These are phyloP conservation scores for Musa schizocarpa DNA, from an alignment of 176 grass and related monocot genomes.

Conservation along the genomic window DNA sequence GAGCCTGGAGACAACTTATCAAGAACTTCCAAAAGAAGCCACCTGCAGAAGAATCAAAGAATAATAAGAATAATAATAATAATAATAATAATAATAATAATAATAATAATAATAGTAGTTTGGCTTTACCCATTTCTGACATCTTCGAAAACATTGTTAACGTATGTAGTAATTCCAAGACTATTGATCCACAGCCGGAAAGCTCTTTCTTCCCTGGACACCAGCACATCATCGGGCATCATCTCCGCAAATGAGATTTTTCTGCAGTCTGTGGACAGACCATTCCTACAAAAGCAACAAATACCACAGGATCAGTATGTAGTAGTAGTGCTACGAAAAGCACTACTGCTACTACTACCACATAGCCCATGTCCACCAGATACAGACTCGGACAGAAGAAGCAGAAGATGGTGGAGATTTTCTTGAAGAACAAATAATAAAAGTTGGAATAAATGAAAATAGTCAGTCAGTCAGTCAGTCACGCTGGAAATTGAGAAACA, in stretches of 20 bases:
- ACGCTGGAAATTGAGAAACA: no score
- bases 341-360: no score
- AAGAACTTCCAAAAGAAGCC: constrained; percentile 96
- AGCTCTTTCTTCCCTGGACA: constrained; percentile 93
- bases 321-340: no score
- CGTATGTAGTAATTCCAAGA: constrained; percentile 75
- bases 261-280: constrained; percentile 66
- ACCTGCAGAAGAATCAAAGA: constrained; percentile 34
- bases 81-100: no score
- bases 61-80: no score
- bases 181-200: constrained; percentile 99
- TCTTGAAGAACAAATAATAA: no score
- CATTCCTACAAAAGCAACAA: constrained; percentile 59
- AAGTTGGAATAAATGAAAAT: no score
- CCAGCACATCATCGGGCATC: constrained; percentile 64
- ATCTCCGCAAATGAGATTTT: constrained; percentile 24
- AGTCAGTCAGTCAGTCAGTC: no score
- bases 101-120: no score
- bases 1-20: constrained; percentile 87
- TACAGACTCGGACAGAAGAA: no score
- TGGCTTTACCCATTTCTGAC: constrained; percentile 76
- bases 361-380: no score
- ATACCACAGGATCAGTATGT: not conserved
- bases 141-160: constrained; percentile 98
- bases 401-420: no score